Base-by-base conservation (phyloP, 2,329 filamentous ascomycete genomes). In the Aschersonia sp. region DNA sequence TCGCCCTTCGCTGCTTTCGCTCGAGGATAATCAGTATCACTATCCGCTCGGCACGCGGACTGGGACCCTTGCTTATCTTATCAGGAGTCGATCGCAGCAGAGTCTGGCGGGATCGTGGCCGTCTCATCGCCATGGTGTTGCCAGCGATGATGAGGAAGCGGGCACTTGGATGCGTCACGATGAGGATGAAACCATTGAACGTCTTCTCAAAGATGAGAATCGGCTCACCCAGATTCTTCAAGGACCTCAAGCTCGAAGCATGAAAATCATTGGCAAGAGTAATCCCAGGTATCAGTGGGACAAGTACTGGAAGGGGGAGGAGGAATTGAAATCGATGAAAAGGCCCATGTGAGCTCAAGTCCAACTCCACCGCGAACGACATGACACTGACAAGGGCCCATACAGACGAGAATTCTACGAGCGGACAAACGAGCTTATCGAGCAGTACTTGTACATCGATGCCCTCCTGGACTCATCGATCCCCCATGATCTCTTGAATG, bases 401-500 rank as follows among this genome's bases (percentile, higher is more conserved):
- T 29, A 7, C 37, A 83, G 79, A 50, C 84, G 88, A 44, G 60
- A 82, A 58, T 95, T 95, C 67, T 94, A 97, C 59, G 83, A 94
- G 69, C 79, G 86, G 42, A 90, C 82, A 59, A 97, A 97, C 66
- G 81, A 82, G 55, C 72, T 95, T 42, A 80, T 97, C 50, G 85
- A 92, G 62, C 84, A 94, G 61, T 97, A 95, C 62, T 73, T 94
- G 52, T 95, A 94, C 62, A 95, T 95, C 56, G 90, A 95, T 65
- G 79, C 83, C 46, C 71, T 97, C 48, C 74, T 97, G 51, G 88
- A 95, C 65, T 95, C 87, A 7, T 89, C 87, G 32, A 77, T 95
- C n/a, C 89, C 89, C 2, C 89, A 94, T 59, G 83, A 90, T 56
- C 71, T 97, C 43, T 80, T 97, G 49, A 89, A 94, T 59, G 89